Evolutionary conservation across 2,329 filamentous ascomycete species (phyloP).

Genomic region (Sclerotiophoma versabilis): DNA sequence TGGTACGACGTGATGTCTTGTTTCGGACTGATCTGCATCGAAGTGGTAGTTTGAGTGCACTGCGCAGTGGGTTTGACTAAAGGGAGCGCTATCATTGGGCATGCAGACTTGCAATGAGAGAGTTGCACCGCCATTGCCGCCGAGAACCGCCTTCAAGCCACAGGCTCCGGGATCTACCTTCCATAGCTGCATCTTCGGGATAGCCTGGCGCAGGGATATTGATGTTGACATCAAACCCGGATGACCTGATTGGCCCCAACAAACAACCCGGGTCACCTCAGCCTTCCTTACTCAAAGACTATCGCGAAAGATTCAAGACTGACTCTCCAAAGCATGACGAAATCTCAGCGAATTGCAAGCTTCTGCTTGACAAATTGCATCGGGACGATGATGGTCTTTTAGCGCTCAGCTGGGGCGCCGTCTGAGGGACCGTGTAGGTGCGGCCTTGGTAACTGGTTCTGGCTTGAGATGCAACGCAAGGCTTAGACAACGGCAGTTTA

Average conservation of each 20-base stretch:
- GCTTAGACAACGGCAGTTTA: background rate
- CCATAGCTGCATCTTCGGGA: background rate
- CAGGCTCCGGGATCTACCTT: background rate
- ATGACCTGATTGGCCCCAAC: background rate
- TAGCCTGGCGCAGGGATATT: background rate
- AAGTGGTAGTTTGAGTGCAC: background rate
- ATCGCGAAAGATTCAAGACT: background rate
- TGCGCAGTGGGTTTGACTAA: background rate
- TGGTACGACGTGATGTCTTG: slow-evolving; percentile 2
- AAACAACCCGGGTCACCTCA: background rate
- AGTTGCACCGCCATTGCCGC: background rate
- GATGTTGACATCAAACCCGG: background rate
- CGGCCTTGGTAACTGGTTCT: background rate
- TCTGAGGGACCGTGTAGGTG: background rate
- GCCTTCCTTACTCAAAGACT: background rate
- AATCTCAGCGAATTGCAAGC: background rate
- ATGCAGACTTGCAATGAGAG: background rate
- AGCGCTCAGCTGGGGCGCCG: background rate
- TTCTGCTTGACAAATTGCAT: background rate
- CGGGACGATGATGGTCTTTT: background rate
- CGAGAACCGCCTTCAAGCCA: background rate
- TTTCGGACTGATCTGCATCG: slow-evolving; percentile 1
- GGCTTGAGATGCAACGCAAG: background rate
- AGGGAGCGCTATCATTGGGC: background rate
- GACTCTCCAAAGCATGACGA: slow-evolving; percentile 1